A percentile compares a stretch with the other conserved stretches of the same genome.
These are phyloP conservation scores for Coemansia javaensis DNA, from an alignment of 192 early-diverging fungal genomes.

Conservation along the genomic window DNA sequence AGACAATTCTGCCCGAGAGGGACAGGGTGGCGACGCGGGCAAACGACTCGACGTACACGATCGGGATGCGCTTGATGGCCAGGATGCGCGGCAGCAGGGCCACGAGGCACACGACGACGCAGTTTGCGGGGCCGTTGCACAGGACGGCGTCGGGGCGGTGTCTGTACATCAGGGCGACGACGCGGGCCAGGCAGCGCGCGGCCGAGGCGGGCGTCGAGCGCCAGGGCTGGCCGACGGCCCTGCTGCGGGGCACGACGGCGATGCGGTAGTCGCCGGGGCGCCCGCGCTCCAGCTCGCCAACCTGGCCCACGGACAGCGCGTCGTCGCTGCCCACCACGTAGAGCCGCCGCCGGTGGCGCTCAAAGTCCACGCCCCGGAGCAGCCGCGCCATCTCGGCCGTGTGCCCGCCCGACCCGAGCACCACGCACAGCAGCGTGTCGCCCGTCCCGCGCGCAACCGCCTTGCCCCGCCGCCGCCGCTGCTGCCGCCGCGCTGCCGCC, in stretches of 20 bases:
- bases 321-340: slow-evolving; percentile 77
- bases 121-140: slow-evolving; percentile 90
- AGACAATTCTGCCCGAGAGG: slow-evolving; percentile 78
- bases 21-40: slow-evolving; percentile 83
- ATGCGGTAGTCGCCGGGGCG: slow-evolving; percentile 32
- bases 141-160: slow-evolving; percentile 62
- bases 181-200: slow-evolving; percentile 12
- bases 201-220: slow-evolving; percentile 55
- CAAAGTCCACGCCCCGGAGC: slow-evolving; percentile 56
- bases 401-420: slow-evolving; percentile 69
- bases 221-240: slow-evolving; percentile 70
- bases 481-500: slow-evolving; percentile 1
- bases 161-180: slow-evolving; percentile 31
- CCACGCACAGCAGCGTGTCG: slow-evolving; percentile 31
- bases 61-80: slow-evolving; percentile 51
- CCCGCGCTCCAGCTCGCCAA: slow-evolving; percentile 40
- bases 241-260: slow-evolving; percentile 62
- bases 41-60: slow-evolving; percentile 89
- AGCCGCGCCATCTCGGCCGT: slow-evolving; percentile 87
- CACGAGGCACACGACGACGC: slow-evolving; percentile 64
- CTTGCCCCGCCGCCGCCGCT: slow-evolving; percentile 23
- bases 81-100: slow-evolving; percentile 59
- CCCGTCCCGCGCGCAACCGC: neutral
- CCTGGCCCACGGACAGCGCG: slow-evolving; percentile 55
- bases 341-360: slow-evolving; percentile 57